Base-by-base conservation (phyloP, 441 rosid genomes). In the Jatropha podagrica region DNA sequence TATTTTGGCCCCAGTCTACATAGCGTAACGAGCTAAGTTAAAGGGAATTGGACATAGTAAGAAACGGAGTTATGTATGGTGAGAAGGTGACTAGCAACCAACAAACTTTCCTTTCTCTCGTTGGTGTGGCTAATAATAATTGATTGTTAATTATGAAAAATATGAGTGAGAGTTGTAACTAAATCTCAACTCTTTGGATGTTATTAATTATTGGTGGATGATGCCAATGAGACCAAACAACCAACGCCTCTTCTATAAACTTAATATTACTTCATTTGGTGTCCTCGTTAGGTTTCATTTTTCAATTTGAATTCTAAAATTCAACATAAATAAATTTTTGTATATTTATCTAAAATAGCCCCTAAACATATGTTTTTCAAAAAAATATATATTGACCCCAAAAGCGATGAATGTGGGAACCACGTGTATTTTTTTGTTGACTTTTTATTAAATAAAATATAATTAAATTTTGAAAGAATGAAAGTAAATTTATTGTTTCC, bases 1-100 rank as follows among this genome's bases (percentile, higher is more conserved):
- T 46, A 46, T 27, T 27, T 27, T n/a, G 23, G 23, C 23, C 2
- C 2, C 2, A 17, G 48, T 37, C 1, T 38, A 14, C 44, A 62
- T 64, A 23, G 67, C 46, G 48, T 40, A 63, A 38, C 38, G 17
- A 65, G 42, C 27, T 41, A 65, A 32, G 27, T 10, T 62, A 18
- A 63, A 63, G 44, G 7, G 4, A 63, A 20, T 44, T 44, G 52
- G 27, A 41, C 0, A 67, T 26, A 14, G 20, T 68, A 49, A 74
- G 6, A 23, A n/a, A 51, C 37, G 14, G 4, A 40, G 5, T 42
- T 38, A 9, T 26, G 74, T 74, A 55, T 65, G 78, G 80, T 74
- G 65, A 41, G 85, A 76, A 76, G 78, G 11, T 79, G 85, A 82
- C 79, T 38, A 27, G 62, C 76, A 70, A 79, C 75, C 82, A 44